phyloP scores from a whole-genome alignment of 257 asterid genomes.

The Fraxinus pennsylvanica region DNA sequence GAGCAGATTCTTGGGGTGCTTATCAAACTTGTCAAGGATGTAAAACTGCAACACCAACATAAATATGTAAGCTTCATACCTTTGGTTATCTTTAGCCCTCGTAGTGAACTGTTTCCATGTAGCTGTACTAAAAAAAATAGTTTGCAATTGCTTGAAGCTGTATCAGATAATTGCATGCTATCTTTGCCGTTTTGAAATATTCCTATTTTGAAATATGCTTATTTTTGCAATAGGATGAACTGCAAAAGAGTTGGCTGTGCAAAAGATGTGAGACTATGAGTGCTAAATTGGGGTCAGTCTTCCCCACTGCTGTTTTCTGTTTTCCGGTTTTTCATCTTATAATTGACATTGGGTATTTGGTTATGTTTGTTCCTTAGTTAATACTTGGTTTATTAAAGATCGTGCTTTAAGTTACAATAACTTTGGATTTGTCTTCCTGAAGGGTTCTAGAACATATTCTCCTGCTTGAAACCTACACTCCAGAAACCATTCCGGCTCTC shows the following conservation, averaged over 20 bases:
- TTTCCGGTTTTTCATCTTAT: constrained; percentile 17
- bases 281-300: constrained; percentile 86
- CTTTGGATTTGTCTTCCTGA: constrained; percentile 32
- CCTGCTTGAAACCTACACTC: constrained; percentile 86
- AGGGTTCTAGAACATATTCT: constrained; percentile 94
- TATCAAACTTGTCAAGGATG: constrained; percentile 93
- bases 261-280: constrained; percentile 98
- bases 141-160: constrained; percentile 17
- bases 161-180: constrained; percentile 9
- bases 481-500: constrained; percentile 90
- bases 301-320: constrained; percentile 29
- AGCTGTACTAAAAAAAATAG: background rate
- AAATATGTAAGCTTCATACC: constrained; percentile 69
- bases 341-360: constrained; percentile 17
- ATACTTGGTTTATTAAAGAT: constrained; percentile 11
- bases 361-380: constrained; percentile 7
- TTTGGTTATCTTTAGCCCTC: constrained; percentile 11
- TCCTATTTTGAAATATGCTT: constrained; percentile 11
- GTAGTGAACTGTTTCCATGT: background rate
- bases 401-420: constrained; percentile 28
- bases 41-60: constrained; percentile 91
- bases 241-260: constrained; percentile 94
- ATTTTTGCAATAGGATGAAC: constrained; percentile 67
- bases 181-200: constrained; percentile 4
- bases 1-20: constrained; percentile 99